Evolutionary conservation across 2,329 filamentous ascomycete genomes (phyloP), one percentile per base, ranked within the genome.

Genomic region (Fusarium sp.): DNA sequence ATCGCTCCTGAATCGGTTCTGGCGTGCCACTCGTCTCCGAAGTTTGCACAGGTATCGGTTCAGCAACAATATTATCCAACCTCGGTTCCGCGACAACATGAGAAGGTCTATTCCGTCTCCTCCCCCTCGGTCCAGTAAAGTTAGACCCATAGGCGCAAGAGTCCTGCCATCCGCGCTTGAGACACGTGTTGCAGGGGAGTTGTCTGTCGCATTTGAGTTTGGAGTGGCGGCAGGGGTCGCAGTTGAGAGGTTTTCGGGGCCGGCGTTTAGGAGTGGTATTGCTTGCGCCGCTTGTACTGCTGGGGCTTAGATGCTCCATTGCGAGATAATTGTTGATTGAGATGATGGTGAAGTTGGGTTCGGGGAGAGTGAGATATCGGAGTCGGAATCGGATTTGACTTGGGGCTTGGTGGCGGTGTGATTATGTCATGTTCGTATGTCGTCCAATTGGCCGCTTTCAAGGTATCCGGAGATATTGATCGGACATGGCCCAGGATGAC

Each of bases 151-250:
- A 64, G 0, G 59, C 61, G 7, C 59, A 64, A 7, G 30, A 58
- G 1, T 41, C 59, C 1, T 64, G n/a, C 61, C 61, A 64, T 12
- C 61, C 61, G 6, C 61, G 59, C 23, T 64, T 64, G 16, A 64
- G 30, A 9, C 61, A 64, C 3, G 59, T 64, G 7, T 28, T 43
- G 10, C 61, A 64, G 4, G 59, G 61, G 2, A 64, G 7, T 34
- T 62, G 59, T 12, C 61, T n/a, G 21, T 64, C 61, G 51, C 61
- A 64, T 64, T 58, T 57, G 14, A 64, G 61, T 31, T 64, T 64
- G 0, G 61, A 64, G 26, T 64, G 61, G 19, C 61, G 49, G 26
- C 61, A 64, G 16, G 61, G 61, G 16, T 64, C 61, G 26, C 59
- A 64, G 11, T 58, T 64, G 21, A 64, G 48, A 23, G 61, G 59